phyloP scores from a whole-genome alignment of 1,139 yeast species.

The Protomyces inundatus region DNA sequence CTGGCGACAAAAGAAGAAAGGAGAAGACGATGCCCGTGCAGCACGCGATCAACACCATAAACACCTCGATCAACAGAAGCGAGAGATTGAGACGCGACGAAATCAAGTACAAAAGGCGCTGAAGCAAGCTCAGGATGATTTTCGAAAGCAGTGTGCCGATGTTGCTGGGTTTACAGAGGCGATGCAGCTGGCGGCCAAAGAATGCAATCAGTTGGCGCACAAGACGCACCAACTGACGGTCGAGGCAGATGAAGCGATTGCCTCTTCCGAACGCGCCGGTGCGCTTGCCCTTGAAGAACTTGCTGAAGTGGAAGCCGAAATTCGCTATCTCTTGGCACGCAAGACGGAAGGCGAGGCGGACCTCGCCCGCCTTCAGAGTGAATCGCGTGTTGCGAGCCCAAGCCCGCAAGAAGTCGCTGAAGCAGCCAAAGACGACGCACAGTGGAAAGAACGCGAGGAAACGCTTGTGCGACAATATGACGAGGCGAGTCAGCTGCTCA shows the following conservation, averaged over 20 bases:
- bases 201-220: neutral
- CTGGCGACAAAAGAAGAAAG: constrained; percentile 45
- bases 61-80: constrained; percentile 45
- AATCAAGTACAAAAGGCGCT: constrained; percentile 36
- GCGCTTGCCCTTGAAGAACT: constrained; percentile 18
- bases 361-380: neutral
- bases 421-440: constrained; percentile 1
- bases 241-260: constrained; percentile 10
- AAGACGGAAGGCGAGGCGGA: constrained; percentile 17
- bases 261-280: constrained; percentile 1
- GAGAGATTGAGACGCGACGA: constrained; percentile 41
- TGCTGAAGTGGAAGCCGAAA: constrained; percentile 16
- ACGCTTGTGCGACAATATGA: constrained; percentile 14
- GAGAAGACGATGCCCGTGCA: constrained; percentile 49
- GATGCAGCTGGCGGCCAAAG: neutral
- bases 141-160: constrained; percentile 26
- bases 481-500: constrained; percentile 3
- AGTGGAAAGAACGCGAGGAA: constrained; percentile 19
- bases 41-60: constrained; percentile 49
- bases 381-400: constrained; percentile 13
- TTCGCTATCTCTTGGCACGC: constrained; percentile 18
- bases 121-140: constrained; percentile 34
- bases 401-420: constrained; percentile 10
- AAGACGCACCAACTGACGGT: neutral
- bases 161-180: constrained; percentile 5